Evolutionary conservation across 2,329 filamentous ascomycete genomes (phyloP).

Genomic region (Aspergillus nomiae): DNA sequence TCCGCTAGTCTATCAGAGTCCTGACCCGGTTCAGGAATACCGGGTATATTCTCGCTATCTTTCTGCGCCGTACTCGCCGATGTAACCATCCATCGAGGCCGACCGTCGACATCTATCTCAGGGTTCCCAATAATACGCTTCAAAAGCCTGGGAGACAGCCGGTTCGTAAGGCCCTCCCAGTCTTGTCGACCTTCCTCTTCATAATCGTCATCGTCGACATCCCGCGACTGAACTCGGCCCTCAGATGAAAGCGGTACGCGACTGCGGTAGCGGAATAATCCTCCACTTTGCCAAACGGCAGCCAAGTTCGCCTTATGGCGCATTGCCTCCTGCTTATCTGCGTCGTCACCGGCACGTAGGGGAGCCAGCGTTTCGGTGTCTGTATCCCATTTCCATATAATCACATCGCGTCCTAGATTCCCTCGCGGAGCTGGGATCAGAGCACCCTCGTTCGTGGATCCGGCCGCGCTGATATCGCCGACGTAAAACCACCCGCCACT

Average conservation of each 20-base stretch:
- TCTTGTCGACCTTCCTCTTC: constrained; percentile 50
- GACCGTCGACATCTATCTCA: constrained; percentile 38
- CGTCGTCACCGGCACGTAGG: constrained; percentile 33
- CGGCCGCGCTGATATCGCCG: constrained; percentile 34
- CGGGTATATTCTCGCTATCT: constrained; percentile 63
- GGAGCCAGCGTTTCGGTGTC: constrained; percentile 40
- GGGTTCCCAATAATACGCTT: constrained; percentile 52
- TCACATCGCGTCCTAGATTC: constrained; percentile 45
- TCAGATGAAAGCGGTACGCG: constrained; percentile 36
- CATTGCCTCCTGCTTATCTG: constrained; percentile 50
- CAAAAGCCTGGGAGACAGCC: constrained; percentile 53
- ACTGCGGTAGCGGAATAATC: constrained; percentile 44
- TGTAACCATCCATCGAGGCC: constrained; percentile 56
- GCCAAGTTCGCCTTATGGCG: constrained; percentile 59
- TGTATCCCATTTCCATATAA: constrained; percentile 58
- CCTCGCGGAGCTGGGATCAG: constrained; percentile 16
- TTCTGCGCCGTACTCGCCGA: constrained; percentile 59
- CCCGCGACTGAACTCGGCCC: constrained; percentile 1
- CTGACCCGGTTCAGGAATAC: constrained; percentile 43
- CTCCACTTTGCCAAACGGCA: constrained; percentile 56
- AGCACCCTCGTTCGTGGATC: constrained; percentile 16
- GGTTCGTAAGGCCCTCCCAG: constrained; percentile 56
- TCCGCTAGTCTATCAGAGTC: constrained; percentile 20
- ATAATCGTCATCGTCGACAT: constrained; percentile 28
- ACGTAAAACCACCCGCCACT: constrained; percentile 64